Base-by-base conservation (phyloP, 257 asterid genomes). In the Handroanthus guayacan region DNA sequence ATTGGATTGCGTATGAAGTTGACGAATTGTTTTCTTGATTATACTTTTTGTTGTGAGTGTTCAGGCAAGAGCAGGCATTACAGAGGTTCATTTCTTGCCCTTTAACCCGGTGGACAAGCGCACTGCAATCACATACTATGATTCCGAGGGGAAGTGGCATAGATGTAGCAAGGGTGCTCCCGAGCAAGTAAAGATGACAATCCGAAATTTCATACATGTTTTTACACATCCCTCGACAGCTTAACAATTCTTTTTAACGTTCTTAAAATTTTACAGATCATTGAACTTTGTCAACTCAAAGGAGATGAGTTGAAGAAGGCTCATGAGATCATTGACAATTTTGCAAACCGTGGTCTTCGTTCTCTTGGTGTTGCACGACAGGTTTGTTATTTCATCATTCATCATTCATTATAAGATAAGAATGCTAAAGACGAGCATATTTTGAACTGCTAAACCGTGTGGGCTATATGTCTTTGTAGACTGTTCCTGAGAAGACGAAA, bases 161-260 rank as follows among this genome's bases (percentile, higher is more conserved):
- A 86, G 98, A 50, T 82, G 87, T 75, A 91, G 97, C 88, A 94
- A 94, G 83, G 98, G 98, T 68, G 98, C 98, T 67, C 98, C 98
- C 1, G 98, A 94, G 82, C 97, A 94, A 81, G 98, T 94, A 87
- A 71, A 48, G 62, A 67, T 37, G 55, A 67, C 45, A 10, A 17
- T 1, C 38, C 45, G 54, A 50, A 25, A 69, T 3, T 7, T 10
- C 51, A 3, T 43, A 41, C 50, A 50, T 47, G 55, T 25, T 9
- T 39, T 18, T 63, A 16, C 17, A 13, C 48, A 36, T 17, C 10
- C 45, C 17, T 16, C 36, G 5, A 57, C 47, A 17, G n/a, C 50
- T 61, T 0, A 1, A 62, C 36, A 14, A 63, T 39, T 20, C n/a
- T 45, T 44, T 43, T 11, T 56, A 10, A 17, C 38, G 0, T 13